Conservation (phyloP, 352 stramenopile species). For the Peronosclerospora sorghi region DNA sequence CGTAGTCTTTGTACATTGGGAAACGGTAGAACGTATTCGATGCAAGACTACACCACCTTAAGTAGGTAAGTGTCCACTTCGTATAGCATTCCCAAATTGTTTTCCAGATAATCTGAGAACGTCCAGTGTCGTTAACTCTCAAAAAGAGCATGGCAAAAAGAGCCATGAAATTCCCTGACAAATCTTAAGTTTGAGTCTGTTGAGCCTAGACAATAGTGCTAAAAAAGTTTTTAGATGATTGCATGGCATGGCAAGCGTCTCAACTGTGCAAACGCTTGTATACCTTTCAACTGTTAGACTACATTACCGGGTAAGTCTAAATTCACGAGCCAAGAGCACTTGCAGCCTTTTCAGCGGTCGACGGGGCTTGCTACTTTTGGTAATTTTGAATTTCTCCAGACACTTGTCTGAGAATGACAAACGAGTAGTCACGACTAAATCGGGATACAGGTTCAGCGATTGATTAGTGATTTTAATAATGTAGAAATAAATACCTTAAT, state of each 20-base stretch:
- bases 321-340: slow-evolving; percentile 33
- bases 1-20: slow-evolving; percentile 64
- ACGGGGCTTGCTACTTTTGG: slow-evolving; percentile 32
- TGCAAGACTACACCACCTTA: slow-evolving; percentile 44
- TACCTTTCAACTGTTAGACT: slow-evolving; percentile 37
- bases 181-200: slow-evolving; percentile 34
- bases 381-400: slow-evolving; percentile 16
- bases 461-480: no score
- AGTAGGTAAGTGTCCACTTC: slow-evolving; percentile 65
- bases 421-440: no score
- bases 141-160: slow-evolving; percentile 56
- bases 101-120: slow-evolving; percentile 56
- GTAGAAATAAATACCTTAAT: no score
- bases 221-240: slow-evolving; percentile 67
- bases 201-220: slow-evolving; percentile 31
- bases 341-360: slow-evolving; percentile 49
- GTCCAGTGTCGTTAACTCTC: slow-evolving; percentile 37
- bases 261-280: slow-evolving; percentile 41
- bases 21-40: slow-evolving; percentile 70
- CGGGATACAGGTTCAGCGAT: no score
- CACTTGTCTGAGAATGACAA: slow-evolving; percentile 4
- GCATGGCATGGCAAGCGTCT: slow-evolving; percentile 36
- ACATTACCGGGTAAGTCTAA: slow-evolving; percentile 62
- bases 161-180: slow-evolving; percentile 74
- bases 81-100: slow-evolving; percentile 57